Conservation (phyloP, 2,329 filamentous ascomycete genomes). For the Fusarium nanum region DNA sequence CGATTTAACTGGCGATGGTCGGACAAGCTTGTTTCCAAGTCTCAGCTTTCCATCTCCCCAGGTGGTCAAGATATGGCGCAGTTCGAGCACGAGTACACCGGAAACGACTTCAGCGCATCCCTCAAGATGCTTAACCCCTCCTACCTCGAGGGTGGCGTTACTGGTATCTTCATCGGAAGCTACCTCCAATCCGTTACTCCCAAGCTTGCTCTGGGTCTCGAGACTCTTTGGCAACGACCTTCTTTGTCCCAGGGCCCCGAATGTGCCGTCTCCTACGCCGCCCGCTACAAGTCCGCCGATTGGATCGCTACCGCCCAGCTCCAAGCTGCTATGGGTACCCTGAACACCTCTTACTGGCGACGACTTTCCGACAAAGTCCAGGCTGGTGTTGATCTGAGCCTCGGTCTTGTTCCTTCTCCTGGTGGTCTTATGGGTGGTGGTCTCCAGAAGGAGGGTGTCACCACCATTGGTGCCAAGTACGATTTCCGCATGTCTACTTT, state of each 20-base stretch:
- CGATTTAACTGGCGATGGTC: conserved; percentile 95
- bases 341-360: conserved; percentile 95
- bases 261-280: conserved; percentile 88
- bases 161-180: conserved; percentile 94
- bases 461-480: conserved; percentile 95
- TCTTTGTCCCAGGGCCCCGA: conserved; percentile 89
- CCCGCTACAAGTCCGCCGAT: conserved; percentile 88
- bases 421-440: conserved; percentile 80
- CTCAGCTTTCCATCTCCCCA: conserved; percentile 85
- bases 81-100: conserved; percentile 95
- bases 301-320: conserved; percentile 95
- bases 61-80: conserved; percentile 88
- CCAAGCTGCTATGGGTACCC: conserved; percentile 81
- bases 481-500: conserved; percentile 97
- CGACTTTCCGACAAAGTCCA: conserved; percentile 94
- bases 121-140: conserved; percentile 98
- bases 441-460: conserved; percentile 85
- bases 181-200: conserved; percentile 95
- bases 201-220: conserved; percentile 85
- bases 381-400: conserved; percentile 92
- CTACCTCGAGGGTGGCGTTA: conserved; percentile 88
- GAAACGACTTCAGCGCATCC: conserved; percentile 91
- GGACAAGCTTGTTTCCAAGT: conserved; percentile 83
- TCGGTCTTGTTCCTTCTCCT: conserved; percentile 77
- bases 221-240: conserved; percentile 92